Percentiles rank a stretch among this genome's conserved stretches.
Evolutionary conservation across 176 grass and related monocot genomes (phyloP).

Genomic region (Oryza meyeriana): DNA sequence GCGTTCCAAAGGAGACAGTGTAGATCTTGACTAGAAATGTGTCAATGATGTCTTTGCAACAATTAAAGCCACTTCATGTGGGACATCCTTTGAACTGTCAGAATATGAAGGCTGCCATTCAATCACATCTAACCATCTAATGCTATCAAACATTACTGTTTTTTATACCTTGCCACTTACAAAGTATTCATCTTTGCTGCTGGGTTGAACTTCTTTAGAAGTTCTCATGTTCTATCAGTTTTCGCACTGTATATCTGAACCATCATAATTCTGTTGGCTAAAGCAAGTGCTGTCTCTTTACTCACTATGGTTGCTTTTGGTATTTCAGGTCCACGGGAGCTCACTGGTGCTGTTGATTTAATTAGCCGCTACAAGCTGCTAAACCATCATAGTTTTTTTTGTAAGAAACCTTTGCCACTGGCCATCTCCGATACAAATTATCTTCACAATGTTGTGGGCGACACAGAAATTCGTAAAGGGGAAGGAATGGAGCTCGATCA

Average conservation of each 20-base stretch:
- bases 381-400: constrained; percentile 90
- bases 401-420: constrained; percentile 70
- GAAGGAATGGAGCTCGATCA: constrained; percentile 99
- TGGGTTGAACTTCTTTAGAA: background rate
- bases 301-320: background rate
- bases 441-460: constrained; percentile 85
- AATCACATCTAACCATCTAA: background rate
- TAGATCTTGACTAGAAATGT: constrained; percentile 3
- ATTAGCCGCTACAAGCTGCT: constrained; percentile 81
- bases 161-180: background rate
- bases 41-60: constrained; percentile 7
- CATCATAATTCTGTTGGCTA: background rate
- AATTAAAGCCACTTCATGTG: background rate
- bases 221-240: background rate
- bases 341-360: constrained; percentile 84
- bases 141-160: background rate
- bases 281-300: constrained; percentile 1
- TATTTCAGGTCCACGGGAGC: constrained; percentile 81
- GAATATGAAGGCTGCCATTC: background rate
- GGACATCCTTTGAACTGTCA: background rate
- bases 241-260: background rate
- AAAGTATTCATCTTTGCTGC: background rate
- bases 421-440: constrained; percentile 94
- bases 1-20: no score
- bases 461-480: constrained; percentile 92